These are phyloP conservation scores for Ricinus communis DNA, from an alignment of 345 rosid genomes.

Conservation along the genomic window DNA sequence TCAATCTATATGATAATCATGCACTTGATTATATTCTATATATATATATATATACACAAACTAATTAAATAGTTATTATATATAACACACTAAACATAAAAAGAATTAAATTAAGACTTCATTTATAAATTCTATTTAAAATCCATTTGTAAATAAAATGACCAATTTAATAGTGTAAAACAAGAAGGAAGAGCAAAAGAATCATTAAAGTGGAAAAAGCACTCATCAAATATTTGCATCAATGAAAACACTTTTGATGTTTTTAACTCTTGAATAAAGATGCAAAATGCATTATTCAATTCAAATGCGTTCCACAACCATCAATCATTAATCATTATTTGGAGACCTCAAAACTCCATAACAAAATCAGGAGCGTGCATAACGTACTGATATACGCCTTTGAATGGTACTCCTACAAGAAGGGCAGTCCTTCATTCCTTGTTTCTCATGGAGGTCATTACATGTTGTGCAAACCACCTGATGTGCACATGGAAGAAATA, in stretches of 20 bases:
- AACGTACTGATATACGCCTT: conserved; percentile 41
- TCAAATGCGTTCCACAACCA: conserved; percentile 33
- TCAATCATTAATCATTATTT: too few species aligned
- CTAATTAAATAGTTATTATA: too few species aligned
- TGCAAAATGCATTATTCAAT: conserved; percentile 38
- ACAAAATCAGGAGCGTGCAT: conserved; percentile 41
- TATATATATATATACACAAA: too few species aligned
- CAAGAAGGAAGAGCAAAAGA: not conserved
- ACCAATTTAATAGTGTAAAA: not conserved
- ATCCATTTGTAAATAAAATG: too few species aligned
- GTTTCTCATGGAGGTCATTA: conserved; percentile 59
- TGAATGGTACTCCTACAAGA: conserved; percentile 57
- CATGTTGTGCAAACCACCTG: conserved; percentile 55
- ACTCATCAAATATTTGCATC: conserved; percentile 23
- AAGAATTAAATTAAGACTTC: too few species aligned
- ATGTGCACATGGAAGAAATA: conserved; percentile 62
- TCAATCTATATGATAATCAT: too few species aligned
- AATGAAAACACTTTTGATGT: conserved; percentile 25
- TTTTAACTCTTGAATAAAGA: conserved; percentile 29
- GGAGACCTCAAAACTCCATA: conserved; percentile 33
- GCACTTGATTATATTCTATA: too few species aligned
- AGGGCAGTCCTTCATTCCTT: conserved; percentile 73
- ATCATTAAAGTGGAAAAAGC: conserved; percentile 12
- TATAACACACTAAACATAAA: too few species aligned
- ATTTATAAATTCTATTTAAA: too few species aligned